These are phyloP conservation scores for Litchi chinensis DNA, from an alignment of 345 rosid species.

Conservation along the genomic window DNA sequence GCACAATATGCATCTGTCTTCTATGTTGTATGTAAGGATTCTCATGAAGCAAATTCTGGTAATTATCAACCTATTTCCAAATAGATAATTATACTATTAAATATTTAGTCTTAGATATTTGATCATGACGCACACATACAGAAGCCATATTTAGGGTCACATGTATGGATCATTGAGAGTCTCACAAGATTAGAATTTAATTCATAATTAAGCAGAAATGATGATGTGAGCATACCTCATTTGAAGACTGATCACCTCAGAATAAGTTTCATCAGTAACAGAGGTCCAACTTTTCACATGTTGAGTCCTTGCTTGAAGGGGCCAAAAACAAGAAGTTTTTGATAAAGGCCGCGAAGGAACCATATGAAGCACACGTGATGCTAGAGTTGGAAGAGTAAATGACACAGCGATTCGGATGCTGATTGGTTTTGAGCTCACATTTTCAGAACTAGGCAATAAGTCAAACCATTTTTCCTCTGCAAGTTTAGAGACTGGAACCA, in stretches of 20 bases:
- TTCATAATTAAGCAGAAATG: slow-evolving; percentile 6
- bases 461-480: slow-evolving; percentile 78
- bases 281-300: slow-evolving; percentile 45
- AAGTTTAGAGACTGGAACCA: slow-evolving; percentile 67
- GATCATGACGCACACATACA: not conserved
- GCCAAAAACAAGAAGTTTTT: slow-evolving; percentile 66
- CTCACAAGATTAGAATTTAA: not conserved
- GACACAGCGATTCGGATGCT: slow-evolving; percentile 69
- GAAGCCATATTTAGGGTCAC: not conserved
- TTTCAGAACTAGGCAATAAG: slow-evolving; percentile 49
- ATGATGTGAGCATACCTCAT: slow-evolving; percentile 65
- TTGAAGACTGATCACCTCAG: slow-evolving; percentile 73
- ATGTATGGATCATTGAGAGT: not conserved
- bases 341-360: slow-evolving; percentile 43
- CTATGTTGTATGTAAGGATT: not conserved
- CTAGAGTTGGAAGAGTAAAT: slow-evolving; percentile 60
- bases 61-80: not conserved
- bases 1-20: not conserved
- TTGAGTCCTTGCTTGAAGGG: slow-evolving; percentile 47
- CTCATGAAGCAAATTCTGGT: slow-evolving; percentile 3
- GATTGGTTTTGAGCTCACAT: slow-evolving; percentile 44
- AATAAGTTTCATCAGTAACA: slow-evolving; percentile 53
- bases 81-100: not conserved
- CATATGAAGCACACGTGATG: slow-evolving; percentile 56
- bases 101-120: not conserved